phyloP scores from a whole-genome alignment of 345 rosid species.

The Arabidopsis arenosa region DNA sequence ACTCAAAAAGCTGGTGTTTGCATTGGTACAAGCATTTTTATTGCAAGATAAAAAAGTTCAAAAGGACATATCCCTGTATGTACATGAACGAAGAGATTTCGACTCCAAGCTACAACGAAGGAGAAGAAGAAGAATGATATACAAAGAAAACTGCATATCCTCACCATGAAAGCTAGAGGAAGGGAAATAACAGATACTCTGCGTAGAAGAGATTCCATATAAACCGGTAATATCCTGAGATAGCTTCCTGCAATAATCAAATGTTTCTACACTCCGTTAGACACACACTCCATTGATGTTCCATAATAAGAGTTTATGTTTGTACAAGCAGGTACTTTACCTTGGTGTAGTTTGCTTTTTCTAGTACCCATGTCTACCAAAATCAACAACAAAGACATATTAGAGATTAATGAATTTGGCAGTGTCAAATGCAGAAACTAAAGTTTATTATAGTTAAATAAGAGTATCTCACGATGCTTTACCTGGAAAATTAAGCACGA shows the following conservation, averaged over 20 bases:
- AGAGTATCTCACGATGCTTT: slow-evolving; percentile 25
- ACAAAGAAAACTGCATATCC: slow-evolving; percentile 21
- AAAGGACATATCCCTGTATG: slow-evolving; percentile 25
- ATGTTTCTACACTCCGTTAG: slow-evolving; percentile 27
- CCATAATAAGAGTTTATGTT: background rate
- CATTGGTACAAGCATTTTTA: slow-evolving; percentile 19
- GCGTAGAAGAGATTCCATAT: slow-evolving; percentile 96
- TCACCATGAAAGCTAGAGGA: slow-evolving; percentile 51
- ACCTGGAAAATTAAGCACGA: slow-evolving; percentile 88
- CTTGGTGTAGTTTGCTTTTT: slow-evolving; percentile 82
- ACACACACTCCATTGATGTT: slow-evolving; percentile 7
- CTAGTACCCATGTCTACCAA: slow-evolving; percentile 75
- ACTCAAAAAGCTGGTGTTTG: slow-evolving; percentile 23
- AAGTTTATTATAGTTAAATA: background rate
- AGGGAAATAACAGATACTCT: slow-evolving; percentile 85
- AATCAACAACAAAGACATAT: slow-evolving; percentile 17
- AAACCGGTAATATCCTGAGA: slow-evolving; percentile 72
- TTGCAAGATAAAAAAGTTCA: slow-evolving; percentile 33
- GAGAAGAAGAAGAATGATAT: slow-evolving; percentile 8
- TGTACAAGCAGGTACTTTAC: slow-evolving; percentile 46
- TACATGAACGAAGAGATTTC: slow-evolving; percentile 34
- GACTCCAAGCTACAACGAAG: slow-evolving; percentile 29
- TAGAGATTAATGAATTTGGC: slow-evolving; percentile 4
- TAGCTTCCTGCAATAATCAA: slow-evolving; percentile 76
- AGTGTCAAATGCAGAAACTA: slow-evolving; percentile 4